Conservation (phyloP, 192 early-diverging fungal species). For the Rhizophagus clarus region DNA sequence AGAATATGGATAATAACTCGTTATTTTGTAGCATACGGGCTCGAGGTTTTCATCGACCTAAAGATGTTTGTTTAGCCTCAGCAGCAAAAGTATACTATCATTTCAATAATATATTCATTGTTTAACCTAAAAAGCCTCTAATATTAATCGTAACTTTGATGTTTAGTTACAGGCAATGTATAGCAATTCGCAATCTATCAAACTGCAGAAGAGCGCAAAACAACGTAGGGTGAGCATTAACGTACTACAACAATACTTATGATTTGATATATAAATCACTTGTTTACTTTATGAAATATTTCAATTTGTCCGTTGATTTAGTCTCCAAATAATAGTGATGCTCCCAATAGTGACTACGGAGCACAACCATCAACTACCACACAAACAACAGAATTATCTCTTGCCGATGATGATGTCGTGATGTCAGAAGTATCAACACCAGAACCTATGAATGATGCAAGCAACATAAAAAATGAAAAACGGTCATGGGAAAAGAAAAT, state of each 20-base stretch:
- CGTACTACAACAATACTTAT: not conserved
- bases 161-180: not conserved
- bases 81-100: not conserved
- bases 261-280: not conserved
- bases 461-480: not conserved
- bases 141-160: not conserved
- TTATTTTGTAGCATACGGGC: not conserved
- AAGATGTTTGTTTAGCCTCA: not conserved
- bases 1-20: not conserved
- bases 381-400: not conserved
- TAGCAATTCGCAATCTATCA: not conserved
- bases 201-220: not conserved
- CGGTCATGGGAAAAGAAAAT: slow-evolving; percentile 24
- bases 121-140: not conserved
- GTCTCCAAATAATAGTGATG: not conserved
- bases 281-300: not conserved
- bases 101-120: not conserved
- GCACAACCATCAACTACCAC: not conserved
- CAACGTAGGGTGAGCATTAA: not conserved
- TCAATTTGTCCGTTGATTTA: not conserved
- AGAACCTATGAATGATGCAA: not conserved
- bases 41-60: not conserved
- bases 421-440: not conserved
- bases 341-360: not conserved
- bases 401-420: not conserved